phyloP scores from a whole-genome alignment of 2,329 filamentous ascomycete species.

The Fusarium tanahbumbuense region DNA sequence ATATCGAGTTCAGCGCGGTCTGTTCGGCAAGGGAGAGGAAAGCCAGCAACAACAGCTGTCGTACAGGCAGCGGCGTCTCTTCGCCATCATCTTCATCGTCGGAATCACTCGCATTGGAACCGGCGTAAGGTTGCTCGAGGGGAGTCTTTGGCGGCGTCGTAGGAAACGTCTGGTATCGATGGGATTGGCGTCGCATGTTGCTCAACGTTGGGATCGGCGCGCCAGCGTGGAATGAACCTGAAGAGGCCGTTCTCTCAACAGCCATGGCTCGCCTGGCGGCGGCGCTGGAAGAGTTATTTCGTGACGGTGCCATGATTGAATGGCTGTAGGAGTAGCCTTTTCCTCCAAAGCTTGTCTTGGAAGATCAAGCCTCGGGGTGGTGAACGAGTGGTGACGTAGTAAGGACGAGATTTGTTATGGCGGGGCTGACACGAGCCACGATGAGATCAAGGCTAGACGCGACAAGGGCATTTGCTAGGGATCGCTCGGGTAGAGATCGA shows the following conservation, averaged over 20 bases:
- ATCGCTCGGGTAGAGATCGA: background rate
- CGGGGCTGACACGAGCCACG: conserved; percentile 40
- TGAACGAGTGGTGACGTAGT: conserved; percentile 35
- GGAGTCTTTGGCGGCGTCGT: conserved; percentile 77
- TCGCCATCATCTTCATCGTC: conserved; percentile 54
- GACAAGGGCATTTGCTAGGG: conserved; percentile 18
- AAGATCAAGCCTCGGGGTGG: conserved; percentile 8
- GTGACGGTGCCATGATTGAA: conserved; percentile 37
- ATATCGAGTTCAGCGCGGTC: conserved; percentile 96
- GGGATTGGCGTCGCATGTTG: conserved; percentile 54
- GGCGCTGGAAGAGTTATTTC: conserved; percentile 14
- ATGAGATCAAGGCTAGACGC: conserved; percentile 31
- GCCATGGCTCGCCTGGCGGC: conserved; percentile 19
- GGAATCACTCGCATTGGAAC: conserved; percentile 43
- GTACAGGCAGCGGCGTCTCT: conserved; percentile 81
- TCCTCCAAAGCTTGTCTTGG: conserved; percentile 15
- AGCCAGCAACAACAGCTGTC: conserved; percentile 85
- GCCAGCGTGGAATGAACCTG: conserved; percentile 65
- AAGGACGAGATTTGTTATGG: conserved; percentile 23
- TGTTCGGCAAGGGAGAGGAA: conserved; percentile 93
- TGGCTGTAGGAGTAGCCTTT: background rate
- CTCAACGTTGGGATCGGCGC: conserved; percentile 58
- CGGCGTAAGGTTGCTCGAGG: conserved; percentile 59
- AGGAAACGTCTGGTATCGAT: conserved; percentile 85
- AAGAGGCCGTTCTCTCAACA: conserved; percentile 48